Base-by-base conservation (phyloP, 495 filamentous ascomycete genomes). In the Lineolata rhizophorae region DNA sequence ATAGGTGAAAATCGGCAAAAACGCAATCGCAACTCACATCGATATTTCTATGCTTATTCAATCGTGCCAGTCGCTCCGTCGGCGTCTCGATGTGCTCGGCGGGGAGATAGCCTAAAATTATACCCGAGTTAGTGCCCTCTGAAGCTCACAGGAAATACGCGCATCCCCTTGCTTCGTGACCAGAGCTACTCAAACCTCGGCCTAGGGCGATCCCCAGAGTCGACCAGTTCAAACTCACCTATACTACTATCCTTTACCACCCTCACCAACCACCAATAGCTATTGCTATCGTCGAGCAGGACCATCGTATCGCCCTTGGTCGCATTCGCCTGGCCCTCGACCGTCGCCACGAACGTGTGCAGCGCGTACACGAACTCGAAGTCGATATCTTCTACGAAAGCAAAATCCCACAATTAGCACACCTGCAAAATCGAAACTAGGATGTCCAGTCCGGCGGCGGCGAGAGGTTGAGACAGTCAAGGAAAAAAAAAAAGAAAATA, bases 281-380 rank as follows among this genome's bases (percentile, higher is more conserved):
- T 93, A 57, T 99, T 99, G 50, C 81, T 93, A 45, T 99, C 87
- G 49, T 95, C 87, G n/a, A 99, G 65, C 25, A 99, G 68, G n/a
- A 94, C 83, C 87, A 99, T 99, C 11, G 84, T 94, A 46, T 99
- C 87, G 20, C 87, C 87, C 58, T 99, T 99, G 6, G 79, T 81
- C 29, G 87, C 87, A 60, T 95, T 95, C 35, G 87, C 87, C 54
- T 99, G 87, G 4, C 87, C 87, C 54, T 99, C 90, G 31, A 95
- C 87, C 1, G 85, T 95, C 20, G 87, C 87, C 33, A 87, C 78
- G 47, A 99, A 99, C 17, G 83, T 95, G 52, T 94, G 87, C 36
- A 99, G 61, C 30, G 87, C 87, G 54, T 99, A 99, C 35, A 99
- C 87, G 55, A 95, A 93, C 44, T 95, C 85, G 54, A 99, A 95